Conservation (phyloP, 1,284 basidiomycete species). For the Trametes hirsuta region DNA sequence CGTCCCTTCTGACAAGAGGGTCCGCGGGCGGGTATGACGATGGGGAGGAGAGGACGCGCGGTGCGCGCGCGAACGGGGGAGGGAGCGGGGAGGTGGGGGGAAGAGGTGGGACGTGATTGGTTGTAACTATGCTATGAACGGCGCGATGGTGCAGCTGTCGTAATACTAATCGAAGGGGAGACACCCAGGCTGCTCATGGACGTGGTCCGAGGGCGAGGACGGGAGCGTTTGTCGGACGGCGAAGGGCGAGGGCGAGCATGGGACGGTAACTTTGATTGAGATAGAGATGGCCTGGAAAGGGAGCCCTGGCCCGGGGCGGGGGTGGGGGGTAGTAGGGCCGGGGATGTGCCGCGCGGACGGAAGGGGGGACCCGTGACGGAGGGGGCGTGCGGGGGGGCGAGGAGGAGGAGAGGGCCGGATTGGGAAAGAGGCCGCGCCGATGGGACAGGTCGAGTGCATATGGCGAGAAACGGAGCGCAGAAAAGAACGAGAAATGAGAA, state of each 20-base stretch:
- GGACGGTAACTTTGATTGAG: constrained; percentile 26
- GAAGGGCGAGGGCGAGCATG: constrained; percentile 14
- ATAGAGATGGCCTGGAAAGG: constrained; percentile 17
- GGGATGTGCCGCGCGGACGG: constrained; percentile 30
- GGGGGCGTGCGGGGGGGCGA: neutral
- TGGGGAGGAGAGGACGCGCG: neutral
- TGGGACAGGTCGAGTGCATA: constrained; percentile 1
- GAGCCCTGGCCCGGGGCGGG: constrained; percentile 8
- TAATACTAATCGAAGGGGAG: constrained; percentile 15
- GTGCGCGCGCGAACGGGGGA: constrained; percentile 3
- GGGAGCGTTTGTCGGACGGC: constrained; percentile 16
- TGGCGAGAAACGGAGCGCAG: neutral
- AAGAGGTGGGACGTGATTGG: constrained; percentile 4
- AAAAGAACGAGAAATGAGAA: constrained; percentile 8
- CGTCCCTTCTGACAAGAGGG: constrained; percentile 17
- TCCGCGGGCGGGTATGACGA: constrained; percentile 8
- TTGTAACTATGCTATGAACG: constrained; percentile 6
- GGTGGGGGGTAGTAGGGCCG: constrained; percentile 22
- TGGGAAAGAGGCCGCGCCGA: constrained; percentile 11
- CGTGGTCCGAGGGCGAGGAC: neutral
- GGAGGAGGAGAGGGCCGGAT: constrained; percentile 9
- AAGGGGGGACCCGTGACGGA: constrained; percentile 21
- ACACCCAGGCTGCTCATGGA: too few relatives aligned
- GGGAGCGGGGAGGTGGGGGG: neutral
- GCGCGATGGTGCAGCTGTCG: constrained; percentile 10